These are phyloP conservation scores for Penicillium glabrum DNA, from an alignment of 2,329 filamentous ascomycete genomes.

Conservation along the genomic window DNA sequence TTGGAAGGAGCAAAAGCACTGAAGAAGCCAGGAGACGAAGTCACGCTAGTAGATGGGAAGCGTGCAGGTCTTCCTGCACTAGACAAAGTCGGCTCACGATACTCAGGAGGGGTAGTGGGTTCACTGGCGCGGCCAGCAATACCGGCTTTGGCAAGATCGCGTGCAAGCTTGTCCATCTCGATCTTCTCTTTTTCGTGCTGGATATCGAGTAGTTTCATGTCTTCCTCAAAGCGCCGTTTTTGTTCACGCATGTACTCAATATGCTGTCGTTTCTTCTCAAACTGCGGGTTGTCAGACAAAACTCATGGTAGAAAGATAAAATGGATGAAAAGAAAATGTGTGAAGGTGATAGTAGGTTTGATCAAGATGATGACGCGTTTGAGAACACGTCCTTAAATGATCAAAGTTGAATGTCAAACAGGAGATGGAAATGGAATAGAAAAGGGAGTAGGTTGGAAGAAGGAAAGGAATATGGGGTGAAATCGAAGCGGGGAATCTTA, in stretches of 20 bases:
- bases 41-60: conserved; percentile 85
- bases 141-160: conserved; percentile 65
- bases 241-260: conserved; percentile 90
- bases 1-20: conserved; percentile 66
- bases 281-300: conserved; percentile 52
- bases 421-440: no score
- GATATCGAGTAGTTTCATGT: conserved; percentile 86
- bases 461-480: not conserved
- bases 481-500: not conserved
- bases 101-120: conserved; percentile 93
- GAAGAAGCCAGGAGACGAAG: conserved; percentile 74
- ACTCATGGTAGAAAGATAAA: not conserved
- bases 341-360: not conserved
- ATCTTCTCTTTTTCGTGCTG: conserved; percentile 80
- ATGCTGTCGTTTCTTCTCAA: conserved; percentile 90
- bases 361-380: not conserved
- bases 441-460: not conserved
- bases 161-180: conserved; percentile 81
- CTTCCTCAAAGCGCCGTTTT: conserved; percentile 83
- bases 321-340: conserved; percentile 2
- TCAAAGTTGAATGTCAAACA: not conserved
- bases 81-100: conserved; percentile 77
- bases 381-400: not conserved
- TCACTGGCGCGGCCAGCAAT: conserved; percentile 76
- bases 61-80: conserved; percentile 77